Evolutionary conservation across 441 rosid species (phyloP), one percentile per base, ranked within the genome.

Genomic region (Theobroma grandiflorum): DNA sequence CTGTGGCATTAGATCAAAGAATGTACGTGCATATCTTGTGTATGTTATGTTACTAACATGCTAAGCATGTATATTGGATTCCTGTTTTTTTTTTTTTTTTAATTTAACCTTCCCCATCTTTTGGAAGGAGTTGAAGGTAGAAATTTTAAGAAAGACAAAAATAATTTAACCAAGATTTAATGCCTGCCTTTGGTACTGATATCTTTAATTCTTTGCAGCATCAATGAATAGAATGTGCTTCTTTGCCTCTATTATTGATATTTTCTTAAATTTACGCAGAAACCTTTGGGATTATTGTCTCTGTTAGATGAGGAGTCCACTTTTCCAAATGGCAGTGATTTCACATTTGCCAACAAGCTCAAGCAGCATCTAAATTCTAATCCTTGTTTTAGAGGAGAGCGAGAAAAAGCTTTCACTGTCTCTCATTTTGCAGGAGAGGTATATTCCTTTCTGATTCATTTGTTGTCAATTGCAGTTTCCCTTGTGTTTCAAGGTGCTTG

Each of bases 371-470:
- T 97, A 59, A 85, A 86, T 76, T 84, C 93, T 61, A 93, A 93
- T 85, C 87, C 92, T 47, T 94, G 91, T 84, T 97, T 97, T 86
- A 88, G 85, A 85, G 99, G 97, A 85, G 96, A 90, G 58, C 86
- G 98, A 79, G 95, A 82, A 85, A 95, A 91, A 84, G 89, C 92
- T 77, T 97, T 97, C 88, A 82, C 93, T 9, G 95, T 97, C 75
- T 85, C 82, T 85, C 99, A 97, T 90, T 97, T 95, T 86, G 99
- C 99, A 4, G 99, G 99, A 79, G 96, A 94, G 99, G 99, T 97
- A 90, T 74, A 75, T 33, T 64, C 43, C 16, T 62, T 62, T 75
- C 74, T 22, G 15, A 50, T 61, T 66, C 75, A 55, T 31, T 8
- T 20, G 52, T 15, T 66, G 38, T 38, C 37, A 50, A 6, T 59